Evolutionary conservation across 2,329 filamentous ascomycete genomes (phyloP).

Genomic region (Apiospora arundinis): DNA sequence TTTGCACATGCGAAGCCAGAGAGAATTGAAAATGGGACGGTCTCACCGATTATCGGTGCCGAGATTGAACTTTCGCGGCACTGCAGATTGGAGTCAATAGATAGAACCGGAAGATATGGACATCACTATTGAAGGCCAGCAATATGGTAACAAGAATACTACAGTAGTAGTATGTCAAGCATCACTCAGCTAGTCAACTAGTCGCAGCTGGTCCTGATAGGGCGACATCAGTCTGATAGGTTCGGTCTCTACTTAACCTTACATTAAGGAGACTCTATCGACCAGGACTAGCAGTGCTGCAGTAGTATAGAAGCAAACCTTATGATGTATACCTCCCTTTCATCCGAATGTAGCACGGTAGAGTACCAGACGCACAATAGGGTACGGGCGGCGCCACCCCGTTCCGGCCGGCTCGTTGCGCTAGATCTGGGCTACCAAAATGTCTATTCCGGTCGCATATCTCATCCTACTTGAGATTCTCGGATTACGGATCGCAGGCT

Average conservation of each 20-base stretch:
- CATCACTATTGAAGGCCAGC: background rate
- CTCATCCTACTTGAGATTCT: background rate
- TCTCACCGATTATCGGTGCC: slow-evolving; percentile 10
- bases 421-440: background rate
- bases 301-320: background rate
- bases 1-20: background rate
- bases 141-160: background rate
- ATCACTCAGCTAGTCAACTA: background rate
- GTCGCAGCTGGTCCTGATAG: background rate
- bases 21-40: background rate
- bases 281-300: background rate
- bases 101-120: background rate
- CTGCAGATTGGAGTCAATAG: background rate
- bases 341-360: background rate
- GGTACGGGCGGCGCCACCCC: slow-evolving; percentile 9
- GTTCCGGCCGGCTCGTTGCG: background rate
- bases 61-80: slow-evolving; percentile 8
- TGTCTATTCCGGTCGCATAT: background rate
- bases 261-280: background rate
- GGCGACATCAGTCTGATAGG: background rate
- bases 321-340: background rate
- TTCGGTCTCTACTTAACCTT: background rate
- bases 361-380: background rate
- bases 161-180: background rate
- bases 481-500: background rate